Conservation (phyloP, 148 eudicot genomes). For the Pouteria glomerata region DNA sequence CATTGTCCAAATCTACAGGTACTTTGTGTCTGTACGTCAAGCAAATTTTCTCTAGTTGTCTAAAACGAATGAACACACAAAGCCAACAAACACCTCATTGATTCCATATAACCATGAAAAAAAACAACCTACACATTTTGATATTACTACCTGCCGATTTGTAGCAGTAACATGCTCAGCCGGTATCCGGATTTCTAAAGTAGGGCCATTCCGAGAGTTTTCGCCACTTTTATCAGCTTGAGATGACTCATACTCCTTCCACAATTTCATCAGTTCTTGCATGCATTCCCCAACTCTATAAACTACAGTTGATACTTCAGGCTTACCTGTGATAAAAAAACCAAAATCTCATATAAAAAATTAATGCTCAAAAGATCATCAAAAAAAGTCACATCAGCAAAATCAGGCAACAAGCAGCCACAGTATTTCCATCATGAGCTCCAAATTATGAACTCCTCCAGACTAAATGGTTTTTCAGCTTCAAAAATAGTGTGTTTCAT, state of each 20-base stretch:
- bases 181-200: slow-evolving; percentile 78
- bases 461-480: background rate
- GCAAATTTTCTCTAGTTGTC: background rate
- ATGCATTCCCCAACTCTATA: slow-evolving; percentile 89
- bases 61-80: background rate
- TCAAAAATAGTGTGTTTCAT: background rate
- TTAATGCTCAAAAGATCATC: background rate
- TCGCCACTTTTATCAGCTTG: slow-evolving; percentile 49
- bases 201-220: slow-evolving; percentile 60
- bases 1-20: background rate
- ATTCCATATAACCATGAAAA: background rate
- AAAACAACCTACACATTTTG: background rate
- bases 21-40: background rate
- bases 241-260: slow-evolving; percentile 73
- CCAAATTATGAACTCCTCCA: background rate
- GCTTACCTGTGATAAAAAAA: slow-evolving; percentile 51
- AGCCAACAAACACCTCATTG: background rate
- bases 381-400: background rate
- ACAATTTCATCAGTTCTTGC: slow-evolving; percentile 78
- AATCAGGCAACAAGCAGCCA: background rate
- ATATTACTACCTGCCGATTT: slow-evolving; percentile 84
- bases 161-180: slow-evolving; percentile 96
- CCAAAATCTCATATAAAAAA: slow-evolving; percentile 3
- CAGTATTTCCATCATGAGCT: background rate
- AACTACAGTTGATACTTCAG: slow-evolving; percentile 56